Evolutionary conservation across 805 yeast genomes (phyloP), one percentile per base, ranked within the genome.

Genomic region (Candida loeiensis): DNA sequence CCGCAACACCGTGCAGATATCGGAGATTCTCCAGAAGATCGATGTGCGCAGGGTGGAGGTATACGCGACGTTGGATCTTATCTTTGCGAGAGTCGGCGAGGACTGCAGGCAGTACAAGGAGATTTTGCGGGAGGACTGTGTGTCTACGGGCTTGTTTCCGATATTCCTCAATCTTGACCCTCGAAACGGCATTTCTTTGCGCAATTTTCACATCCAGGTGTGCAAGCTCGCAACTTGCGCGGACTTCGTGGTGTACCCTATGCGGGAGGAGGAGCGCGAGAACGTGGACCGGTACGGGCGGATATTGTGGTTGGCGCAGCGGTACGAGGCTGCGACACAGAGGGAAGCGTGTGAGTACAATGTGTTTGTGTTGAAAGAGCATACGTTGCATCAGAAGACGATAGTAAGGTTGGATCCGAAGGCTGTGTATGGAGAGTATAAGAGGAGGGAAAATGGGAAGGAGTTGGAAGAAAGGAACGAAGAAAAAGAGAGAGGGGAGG

Each of bases 171-270:
- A 75, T 43, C 56, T 80, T 51, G 90, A 84, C 49, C 91, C 89
- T 12, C 77, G 71, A 41, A 68, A 74, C 31, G 93, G 95, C 3
- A 80, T 86, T 4, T 78, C 87, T 3, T 71, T 89, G 40, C 73
- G 97, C 46, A 86, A 90, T 55, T 90, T 89, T 59, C 88, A 85
- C 54, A 78, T 85, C 41, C 98, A 91, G 61, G 84, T 80, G 14
- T 74, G 88, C n/a, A 89, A 88, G 55, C 66, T 82, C 45, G 84
- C 93, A 24, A 69, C 78, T 19, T 69, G 88, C 7, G 73, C 93
- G 0, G 95, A 86, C 54, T 76, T 88, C 37, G 65, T 87, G 4
- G 77, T 90, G n/a, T 91, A 89, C 57, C 54, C 48, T 6, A 14
- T 27, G n/a, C 44, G 33, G 3, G 8, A 51, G 17, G 25, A 44